phyloP scores from a whole-genome alignment of 345 rosid species.

The Camelina hispida region DNA sequence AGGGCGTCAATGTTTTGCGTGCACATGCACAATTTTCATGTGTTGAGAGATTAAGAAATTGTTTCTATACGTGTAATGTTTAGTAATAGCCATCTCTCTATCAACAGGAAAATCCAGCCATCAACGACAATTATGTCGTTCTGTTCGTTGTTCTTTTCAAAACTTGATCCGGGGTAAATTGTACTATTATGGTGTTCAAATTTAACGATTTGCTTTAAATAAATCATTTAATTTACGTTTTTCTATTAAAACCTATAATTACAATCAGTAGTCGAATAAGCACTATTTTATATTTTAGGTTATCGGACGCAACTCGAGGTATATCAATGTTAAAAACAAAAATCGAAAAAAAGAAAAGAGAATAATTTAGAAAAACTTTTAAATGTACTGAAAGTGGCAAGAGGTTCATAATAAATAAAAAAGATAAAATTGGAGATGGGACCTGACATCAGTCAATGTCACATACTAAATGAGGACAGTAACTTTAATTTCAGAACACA shows the following conservation, averaged over 20 bases:
- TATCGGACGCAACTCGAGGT: conserved; percentile 5
- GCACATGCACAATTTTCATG: conserved; percentile 42
- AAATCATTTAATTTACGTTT: neutral
- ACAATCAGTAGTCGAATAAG: neutral
- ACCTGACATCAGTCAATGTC: conserved; percentile 40
- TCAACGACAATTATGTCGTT: conserved; percentile 10
- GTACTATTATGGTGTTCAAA: neutral
- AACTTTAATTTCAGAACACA: conserved; percentile 35
- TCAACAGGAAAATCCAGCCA: conserved; percentile 10
- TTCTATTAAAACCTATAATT: neutral
- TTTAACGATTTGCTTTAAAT: neutral
- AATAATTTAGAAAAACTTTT: conserved; percentile 7
- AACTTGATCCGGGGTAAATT: neutral
- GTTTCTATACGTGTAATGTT: neutral
- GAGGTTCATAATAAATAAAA: conserved; percentile 28
- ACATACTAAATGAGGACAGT: conserved; percentile 38
- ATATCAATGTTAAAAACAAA: neutral
- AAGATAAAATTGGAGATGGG: conserved; percentile 33
- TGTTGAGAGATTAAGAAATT: conserved; percentile 3
- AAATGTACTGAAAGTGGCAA: conserved; percentile 28
- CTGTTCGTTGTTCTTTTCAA: neutral
- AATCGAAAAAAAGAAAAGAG: neutral
- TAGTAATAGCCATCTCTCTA: neutral
- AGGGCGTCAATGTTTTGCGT: conserved; percentile 37
- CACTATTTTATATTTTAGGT: neutral